A percentile compares a stretch with the other conserved stretches of the same genome.
Evolutionary conservation across 208 protist genomes (phyloP).

Genomic region (Lotmaria passim): DNA sequence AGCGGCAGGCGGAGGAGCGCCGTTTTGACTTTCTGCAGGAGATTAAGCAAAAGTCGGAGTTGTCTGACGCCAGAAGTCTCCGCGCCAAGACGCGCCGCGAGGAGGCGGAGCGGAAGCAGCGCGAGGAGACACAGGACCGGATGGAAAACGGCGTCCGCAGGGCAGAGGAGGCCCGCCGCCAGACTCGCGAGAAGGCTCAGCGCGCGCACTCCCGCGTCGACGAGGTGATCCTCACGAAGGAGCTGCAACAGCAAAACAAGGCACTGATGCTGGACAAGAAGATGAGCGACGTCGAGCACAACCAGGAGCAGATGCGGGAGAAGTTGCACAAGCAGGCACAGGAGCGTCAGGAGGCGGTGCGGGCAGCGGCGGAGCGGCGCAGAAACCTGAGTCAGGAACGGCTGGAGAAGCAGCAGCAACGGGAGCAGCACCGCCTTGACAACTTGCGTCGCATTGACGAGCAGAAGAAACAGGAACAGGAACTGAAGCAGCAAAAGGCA

Average conservation of each 20-base stretch:
- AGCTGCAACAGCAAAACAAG: slow-evolving; percentile 75
- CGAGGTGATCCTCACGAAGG: slow-evolving; percentile 79
- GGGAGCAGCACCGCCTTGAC: slow-evolving; percentile 65
- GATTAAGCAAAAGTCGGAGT: slow-evolving; percentile 68
- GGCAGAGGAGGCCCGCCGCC: slow-evolving; percentile 67
- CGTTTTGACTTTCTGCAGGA: slow-evolving; percentile 73
- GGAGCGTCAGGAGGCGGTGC: slow-evolving; percentile 77
- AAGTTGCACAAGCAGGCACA: slow-evolving; percentile 60
- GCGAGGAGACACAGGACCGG: slow-evolving; percentile 62
- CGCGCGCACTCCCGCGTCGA: slow-evolving; percentile 70
- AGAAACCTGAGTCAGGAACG: slow-evolving; percentile 75
- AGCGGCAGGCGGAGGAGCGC: slow-evolving; percentile 83
- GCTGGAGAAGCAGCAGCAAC: slow-evolving; percentile 67
- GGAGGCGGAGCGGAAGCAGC: slow-evolving; percentile 63
- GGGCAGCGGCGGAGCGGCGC: slow-evolving; percentile 74
- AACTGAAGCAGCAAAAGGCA: slow-evolving; percentile 60
- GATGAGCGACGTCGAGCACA: slow-evolving; percentile 82
- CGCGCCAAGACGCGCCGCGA: slow-evolving; percentile 69
- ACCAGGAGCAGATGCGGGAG: slow-evolving; percentile 77
- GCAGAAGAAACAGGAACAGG: slow-evolving; percentile 69
- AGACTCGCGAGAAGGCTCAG: slow-evolving; percentile 70
- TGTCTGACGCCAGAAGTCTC: slow-evolving; percentile 50
- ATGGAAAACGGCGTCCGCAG: slow-evolving; percentile 70
- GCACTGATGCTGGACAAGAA: slow-evolving; percentile 69
- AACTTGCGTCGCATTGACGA: slow-evolving; percentile 62